Evolutionary conservation across 371 early-diverging fungal species (phyloP), one percentile per base, ranked within the genome.

Genomic region (Dipsacomyces acuminosporus): DNA sequence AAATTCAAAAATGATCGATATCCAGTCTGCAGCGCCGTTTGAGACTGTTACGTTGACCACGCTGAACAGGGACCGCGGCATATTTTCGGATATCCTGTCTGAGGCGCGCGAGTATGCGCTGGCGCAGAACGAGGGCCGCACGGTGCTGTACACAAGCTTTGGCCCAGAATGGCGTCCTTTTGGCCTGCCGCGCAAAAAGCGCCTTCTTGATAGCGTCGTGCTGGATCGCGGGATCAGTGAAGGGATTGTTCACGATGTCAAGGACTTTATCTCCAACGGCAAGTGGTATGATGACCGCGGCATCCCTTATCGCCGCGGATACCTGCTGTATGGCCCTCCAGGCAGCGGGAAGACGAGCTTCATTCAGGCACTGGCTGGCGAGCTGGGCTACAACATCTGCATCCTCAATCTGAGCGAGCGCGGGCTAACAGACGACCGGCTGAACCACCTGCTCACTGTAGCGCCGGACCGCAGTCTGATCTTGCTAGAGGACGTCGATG

Each of bases 271-370:
- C 43, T 73, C 67, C 14, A 92, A 88, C 57, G 91, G 91, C 8
- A 82, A 86, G 64, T 98, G 98, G 98, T 98, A 98, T 65, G 82
- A 83, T 49, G 89, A 93, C 52, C 78, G 96, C 56, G 97, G 93
- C 7, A 96, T 98, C 42, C 98, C 98, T 2, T 96, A 97, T 70
- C 80, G 98, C 34, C 79, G 99, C 30, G 99, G 99, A 1, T 99
- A 99, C 71, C 72, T 99, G 48, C 79, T 99, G 2, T 88, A 97
- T 73, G 99, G 99, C 1, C 96, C 97, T 23, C 99, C 99, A 0
- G 99, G 99, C 13, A 93, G 93, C 20, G 99, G 99, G 20, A 99
- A 99, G 72, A 95, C 94, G 35, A 86, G 89, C 52, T 99, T 96
- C 63, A 98, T 99, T 43, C 96, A 94, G 73, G 96, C 99, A 5